Base-by-base conservation (phyloP, 1,139 yeast genomes). In the Kodamaea sp. region DNA sequence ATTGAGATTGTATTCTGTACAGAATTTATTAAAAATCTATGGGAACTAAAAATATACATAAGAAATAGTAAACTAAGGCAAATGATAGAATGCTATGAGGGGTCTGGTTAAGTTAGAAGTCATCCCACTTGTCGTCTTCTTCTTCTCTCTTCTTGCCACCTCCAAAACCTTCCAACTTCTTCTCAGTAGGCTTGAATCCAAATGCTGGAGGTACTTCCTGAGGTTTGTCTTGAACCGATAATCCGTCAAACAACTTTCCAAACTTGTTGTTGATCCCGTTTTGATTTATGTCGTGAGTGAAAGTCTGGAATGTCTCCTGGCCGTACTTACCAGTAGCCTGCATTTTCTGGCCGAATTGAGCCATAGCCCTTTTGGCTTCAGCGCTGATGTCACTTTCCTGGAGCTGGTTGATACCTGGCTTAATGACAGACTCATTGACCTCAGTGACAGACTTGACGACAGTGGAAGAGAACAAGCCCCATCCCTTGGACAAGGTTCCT, bases 281-380 rank as follows among this genome's bases (percentile, higher is more conserved):
- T 38, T 49, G 59, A 46, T 62, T 61, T 25, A 61, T 43, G 37
- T 70, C 78, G 33, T 70, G 61, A 6, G 90, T 82, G 51, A 83
- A 79, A 16, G 68, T 68, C 47, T 75, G 78, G 61, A 82, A 80
- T 8, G 84, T 82, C 49, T 82, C 78, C 43, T 69, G 73, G 4
- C 84, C 84, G 50, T 79, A 82, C 44, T 73, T 76, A 24, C 95
- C 88, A 1, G 97, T 88, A 51, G 88, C 95, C 55, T 85, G 95
- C 72, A 90, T 85, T 55, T 80, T 87, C 57, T 86, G 95, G 29
- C 97, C 97, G 66, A 90, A 92, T 65, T 92, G 97, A 40, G 89
- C 83, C 78, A 94, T 86, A 18, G 97, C 98, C 51, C 87, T 77
- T 46, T 76, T 80, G 7, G 97, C 92, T 54, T 89, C 96, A 37